phyloP scores from a whole-genome alignment of 139 green algal genomes.

The Nannochloris sp. region DNA sequence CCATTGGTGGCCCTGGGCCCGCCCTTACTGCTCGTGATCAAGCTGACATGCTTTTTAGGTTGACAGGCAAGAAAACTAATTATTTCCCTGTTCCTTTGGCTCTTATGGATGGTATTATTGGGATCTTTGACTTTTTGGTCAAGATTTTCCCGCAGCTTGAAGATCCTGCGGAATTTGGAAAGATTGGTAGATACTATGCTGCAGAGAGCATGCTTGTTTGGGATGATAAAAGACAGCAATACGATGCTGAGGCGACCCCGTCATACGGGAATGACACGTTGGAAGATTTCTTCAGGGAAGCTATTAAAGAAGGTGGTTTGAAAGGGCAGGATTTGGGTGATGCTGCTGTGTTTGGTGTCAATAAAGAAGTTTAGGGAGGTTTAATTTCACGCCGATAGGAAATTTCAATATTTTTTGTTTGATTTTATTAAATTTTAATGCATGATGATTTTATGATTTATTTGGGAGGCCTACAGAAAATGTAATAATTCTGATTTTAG shows the following conservation, averaged over 20 bases:
- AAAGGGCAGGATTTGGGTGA: slow-evolving; percentile 90
- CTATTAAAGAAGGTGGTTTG: slow-evolving; percentile 59
- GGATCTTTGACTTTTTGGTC: slow-evolving; percentile 74
- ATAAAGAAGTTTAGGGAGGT: too few species aligned
- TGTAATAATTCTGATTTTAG: too few species aligned
- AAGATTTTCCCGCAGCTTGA: slow-evolving; percentile 67
- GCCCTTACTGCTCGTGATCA: slow-evolving; percentile 85
- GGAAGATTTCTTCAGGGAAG: slow-evolving; percentile 82
- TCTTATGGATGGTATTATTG: slow-evolving; percentile 96
- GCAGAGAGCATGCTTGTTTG: slow-evolving; percentile 95
- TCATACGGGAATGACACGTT: slow-evolving; percentile 92
- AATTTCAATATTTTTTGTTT: too few species aligned
- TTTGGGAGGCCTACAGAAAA: too few species aligned
- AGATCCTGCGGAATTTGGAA: slow-evolving; percentile 81
- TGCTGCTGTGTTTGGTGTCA: slow-evolving; percentile 36
- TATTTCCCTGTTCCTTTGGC: slow-evolving; percentile 87
- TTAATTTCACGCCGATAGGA: too few species aligned
- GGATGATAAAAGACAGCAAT: slow-evolving; percentile 59
- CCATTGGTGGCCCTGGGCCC: slow-evolving; percentile 88
- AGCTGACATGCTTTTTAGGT: slow-evolving; percentile 85
- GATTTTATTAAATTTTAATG: too few species aligned
- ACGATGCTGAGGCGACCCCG: slow-evolving; percentile 79
- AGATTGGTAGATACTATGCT: slow-evolving; percentile 97
- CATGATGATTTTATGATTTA: too few species aligned
- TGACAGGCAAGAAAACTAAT: slow-evolving; percentile 72